Base-by-base conservation (phyloP, 257 asterid genomes). In the Lithospermum erythrorhizon region DNA sequence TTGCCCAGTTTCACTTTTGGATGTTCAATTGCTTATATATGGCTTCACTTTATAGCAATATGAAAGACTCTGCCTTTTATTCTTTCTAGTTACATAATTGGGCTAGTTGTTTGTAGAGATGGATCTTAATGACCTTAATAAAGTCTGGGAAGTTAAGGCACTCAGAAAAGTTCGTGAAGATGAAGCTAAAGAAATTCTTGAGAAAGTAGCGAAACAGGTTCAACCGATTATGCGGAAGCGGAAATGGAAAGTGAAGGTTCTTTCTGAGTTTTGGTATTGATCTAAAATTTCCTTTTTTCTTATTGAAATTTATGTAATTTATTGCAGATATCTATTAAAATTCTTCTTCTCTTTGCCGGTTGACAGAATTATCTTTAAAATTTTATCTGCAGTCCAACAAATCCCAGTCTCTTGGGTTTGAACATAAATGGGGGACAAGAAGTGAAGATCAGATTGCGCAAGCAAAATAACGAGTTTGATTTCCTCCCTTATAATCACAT, bases 81-180 rank as follows among this genome's bases (percentile, higher is more conserved):
- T 53, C 27, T 16, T 49, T n/a, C 22, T 52, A 18, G 54, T 52
- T 52, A 52, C 55, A 55, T 56, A 64, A 61, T 69, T 73, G 65
- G 58, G 20, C 68, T 14, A 15, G 68, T 68, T 59, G 70, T 58
- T 52, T 63, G 14, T 75, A 65, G 49, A 9, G 20, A 88, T 83
- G 94, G 83, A 88, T 76, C 78, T 86, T 65, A 79, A 82, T 65
- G 90, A 86, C 78, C 94, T 86, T 51, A 82, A 83, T 87, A 89
- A 86, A 73, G 95, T 89, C 41, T 83, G 95, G 97, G 94, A 89
- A 65, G 75, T 86, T 63, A 79, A 73, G 61, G 79, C 94, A 58
- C 78, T 89, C 19, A 79, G 75, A 68, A 83, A 81, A 77, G 75
- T 70, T 18, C 76, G 87, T 49, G 95, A 86, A 65, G 83, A 76